These are phyloP conservation scores for Thalassiosira sp. DNA, from an alignment of 352 stramenopile genomes.

Conservation along the genomic window DNA sequence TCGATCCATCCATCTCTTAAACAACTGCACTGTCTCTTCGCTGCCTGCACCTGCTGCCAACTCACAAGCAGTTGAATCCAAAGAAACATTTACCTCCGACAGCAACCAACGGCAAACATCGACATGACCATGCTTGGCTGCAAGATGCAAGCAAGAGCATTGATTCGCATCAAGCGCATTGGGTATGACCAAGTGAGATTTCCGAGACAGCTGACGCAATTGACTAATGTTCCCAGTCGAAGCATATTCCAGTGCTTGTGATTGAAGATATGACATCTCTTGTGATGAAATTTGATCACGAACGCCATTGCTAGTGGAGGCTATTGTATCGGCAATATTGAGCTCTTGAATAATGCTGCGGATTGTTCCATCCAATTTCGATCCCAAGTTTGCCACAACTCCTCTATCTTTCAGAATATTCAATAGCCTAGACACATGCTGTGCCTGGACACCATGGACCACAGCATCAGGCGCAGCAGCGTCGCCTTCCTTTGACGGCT, in stretches of 20 bases:
- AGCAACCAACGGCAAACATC: conserved; percentile 63
- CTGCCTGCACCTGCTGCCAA: conserved; percentile 14
- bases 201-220: conserved; percentile 47
- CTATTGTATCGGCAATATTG: conserved; percentile 30
- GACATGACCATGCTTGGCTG: conserved; percentile 48
- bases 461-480: conserved; percentile 8
- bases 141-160: conserved; percentile 63
- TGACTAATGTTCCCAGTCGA: conserved; percentile 33
- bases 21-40: conserved; percentile 10
- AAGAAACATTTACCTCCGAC: conserved; percentile 50
- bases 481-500: conserved; percentile 6
- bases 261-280: conserved; percentile 18
- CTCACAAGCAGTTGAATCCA: background rate
- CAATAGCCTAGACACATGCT: conserved; percentile 45
- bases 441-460: conserved; percentile 57
- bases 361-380: conserved; percentile 58
- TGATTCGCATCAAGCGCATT: conserved; percentile 42
- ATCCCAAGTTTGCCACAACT: conserved; percentile 52
- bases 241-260: conserved; percentile 41
- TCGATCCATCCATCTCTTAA: conserved; percentile 19
- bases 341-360: conserved; percentile 57
- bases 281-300: conserved; percentile 4
- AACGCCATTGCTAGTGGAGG: background rate
- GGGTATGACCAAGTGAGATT: conserved; percentile 40
- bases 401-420: conserved; percentile 45